Base-by-base conservation (phyloP, 345 rosid species). In the Adansonia digitata region DNA sequence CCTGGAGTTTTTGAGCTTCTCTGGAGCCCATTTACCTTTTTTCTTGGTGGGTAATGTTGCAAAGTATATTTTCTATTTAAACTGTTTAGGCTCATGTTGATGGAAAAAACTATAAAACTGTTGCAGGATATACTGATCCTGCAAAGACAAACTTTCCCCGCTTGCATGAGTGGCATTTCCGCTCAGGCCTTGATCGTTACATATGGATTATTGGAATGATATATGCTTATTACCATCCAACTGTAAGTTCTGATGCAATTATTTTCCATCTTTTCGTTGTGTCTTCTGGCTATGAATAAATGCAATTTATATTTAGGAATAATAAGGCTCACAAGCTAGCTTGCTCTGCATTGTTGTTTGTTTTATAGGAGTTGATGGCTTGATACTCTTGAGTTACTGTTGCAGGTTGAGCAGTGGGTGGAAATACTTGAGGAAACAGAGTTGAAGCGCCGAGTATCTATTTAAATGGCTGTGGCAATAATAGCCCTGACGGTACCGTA, bases 161-260 rank as follows among this genome's bases (percentile, higher is more conserved):
- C 69, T 85, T 95, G 89, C 98, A 90, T 49, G 98, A 95, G 87
- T 95, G 99, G 99, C 98, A 95, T 82, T 95, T 93, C 75, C 97
- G 98, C 63, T 95, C 99, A 0, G 99, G 98, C 62, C 99, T 95
- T 85, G 99, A 95, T 74, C 94, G 98, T 49, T 95, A 93, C 81
- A 93, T 93, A 77, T 95, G 99, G 99, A 95, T 95, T 74, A 81
- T 95, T 69, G 99, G 99, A 78, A 95, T 95, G 99, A 82, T 93
- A 68, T 95, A 93, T 85, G 99, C 99, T 45, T 95, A 93, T 84
- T 95, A 88, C 83, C 98, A 95, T 84, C 99, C 99, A 77, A 91
- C 97, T 24, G 98, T 95, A 85, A 81, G 97, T 86, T 78, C 49
- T 64, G 71, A 52, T 43, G 65, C 69, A 64, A 27, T 73, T 69